Conservation (phyloP, 306 rosid genomes). For the Senna siamea region DNA sequence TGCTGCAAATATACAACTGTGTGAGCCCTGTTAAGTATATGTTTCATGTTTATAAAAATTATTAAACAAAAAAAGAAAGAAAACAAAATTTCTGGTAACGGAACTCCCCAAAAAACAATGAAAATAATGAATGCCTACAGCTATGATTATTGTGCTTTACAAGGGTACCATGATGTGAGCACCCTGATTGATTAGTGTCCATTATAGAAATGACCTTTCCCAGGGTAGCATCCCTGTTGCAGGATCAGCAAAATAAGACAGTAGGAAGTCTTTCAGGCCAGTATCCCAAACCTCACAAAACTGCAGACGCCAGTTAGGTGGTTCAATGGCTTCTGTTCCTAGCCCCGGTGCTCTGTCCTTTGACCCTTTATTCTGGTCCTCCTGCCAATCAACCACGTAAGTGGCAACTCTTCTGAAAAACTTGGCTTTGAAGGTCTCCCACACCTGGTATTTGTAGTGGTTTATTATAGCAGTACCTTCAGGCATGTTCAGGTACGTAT, state of each 20-base stretch:
- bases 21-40: constrained; percentile 43
- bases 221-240: constrained; percentile 66
- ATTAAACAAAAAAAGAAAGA: constrained; percentile 11
- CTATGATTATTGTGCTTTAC: constrained; percentile 48
- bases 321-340: constrained; percentile 73
- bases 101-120: constrained; percentile 21
- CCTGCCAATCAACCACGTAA: constrained; percentile 75
- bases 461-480: constrained; percentile 55
- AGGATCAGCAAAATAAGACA: constrained; percentile 56
- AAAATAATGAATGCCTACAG: constrained; percentile 45
- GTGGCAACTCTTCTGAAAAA: constrained; percentile 78
- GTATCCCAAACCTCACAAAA: constrained; percentile 83
- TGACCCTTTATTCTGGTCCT: constrained; percentile 74
- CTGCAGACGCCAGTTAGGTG: constrained; percentile 62
- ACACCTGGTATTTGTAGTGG: constrained; percentile 79
- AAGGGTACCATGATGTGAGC: constrained; percentile 44
- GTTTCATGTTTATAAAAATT: constrained; percentile 27
- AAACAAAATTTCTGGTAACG: constrained; percentile 37
- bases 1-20: constrained; percentile 49
- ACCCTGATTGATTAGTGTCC: constrained; percentile 21
- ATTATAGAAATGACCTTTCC: constrained; percentile 49
- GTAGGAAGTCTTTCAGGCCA: constrained; percentile 60
- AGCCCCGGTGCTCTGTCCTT: constrained; percentile 83
- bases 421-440: constrained; percentile 69
- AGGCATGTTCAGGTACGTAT: constrained; percentile 45